Evolutionary conservation across 2,329 filamentous ascomycete species (phyloP).

Genomic region (Fusarium veterinarium): DNA sequence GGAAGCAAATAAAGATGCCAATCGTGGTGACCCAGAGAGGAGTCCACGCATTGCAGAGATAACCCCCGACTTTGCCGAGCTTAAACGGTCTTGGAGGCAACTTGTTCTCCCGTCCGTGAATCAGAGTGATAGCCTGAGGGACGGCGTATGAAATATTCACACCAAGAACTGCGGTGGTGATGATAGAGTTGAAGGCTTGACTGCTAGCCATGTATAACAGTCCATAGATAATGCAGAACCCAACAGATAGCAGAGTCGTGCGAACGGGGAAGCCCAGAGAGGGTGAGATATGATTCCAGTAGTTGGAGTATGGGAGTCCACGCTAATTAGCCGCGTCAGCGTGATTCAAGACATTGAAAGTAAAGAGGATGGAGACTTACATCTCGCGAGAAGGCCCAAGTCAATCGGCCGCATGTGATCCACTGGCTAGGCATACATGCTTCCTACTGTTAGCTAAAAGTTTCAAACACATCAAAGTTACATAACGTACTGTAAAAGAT

Average conservation of each 20-base stretch:
- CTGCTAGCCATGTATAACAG: background rate
- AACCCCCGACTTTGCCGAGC: background rate
- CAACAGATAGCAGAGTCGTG: background rate
- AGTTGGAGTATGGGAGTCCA: background rate
- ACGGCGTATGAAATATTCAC: background rate
- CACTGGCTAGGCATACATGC: background rate
- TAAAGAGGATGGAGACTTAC: background rate
- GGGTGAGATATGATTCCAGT: background rate
- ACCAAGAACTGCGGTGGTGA: background rate
- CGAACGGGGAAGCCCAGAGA: background rate
- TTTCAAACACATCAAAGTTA: rapidly evolving
- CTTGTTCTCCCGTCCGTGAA: background rate
- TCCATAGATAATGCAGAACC: background rate
- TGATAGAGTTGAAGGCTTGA: background rate
- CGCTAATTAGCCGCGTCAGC: background rate
- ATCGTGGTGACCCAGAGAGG: background rate
- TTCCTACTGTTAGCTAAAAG: rapidly evolving
- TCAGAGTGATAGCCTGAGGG: background rate
- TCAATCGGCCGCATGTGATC: background rate
- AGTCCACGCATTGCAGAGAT: background rate
- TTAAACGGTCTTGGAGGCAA: background rate
- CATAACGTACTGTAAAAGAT: background rate
- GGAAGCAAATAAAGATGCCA: background rate
- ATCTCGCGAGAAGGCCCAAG: background rate
- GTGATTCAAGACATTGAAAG: background rate